phyloP scores from a whole-genome alignment of 305 asterid species.

The Fraxinus nigra region DNA sequence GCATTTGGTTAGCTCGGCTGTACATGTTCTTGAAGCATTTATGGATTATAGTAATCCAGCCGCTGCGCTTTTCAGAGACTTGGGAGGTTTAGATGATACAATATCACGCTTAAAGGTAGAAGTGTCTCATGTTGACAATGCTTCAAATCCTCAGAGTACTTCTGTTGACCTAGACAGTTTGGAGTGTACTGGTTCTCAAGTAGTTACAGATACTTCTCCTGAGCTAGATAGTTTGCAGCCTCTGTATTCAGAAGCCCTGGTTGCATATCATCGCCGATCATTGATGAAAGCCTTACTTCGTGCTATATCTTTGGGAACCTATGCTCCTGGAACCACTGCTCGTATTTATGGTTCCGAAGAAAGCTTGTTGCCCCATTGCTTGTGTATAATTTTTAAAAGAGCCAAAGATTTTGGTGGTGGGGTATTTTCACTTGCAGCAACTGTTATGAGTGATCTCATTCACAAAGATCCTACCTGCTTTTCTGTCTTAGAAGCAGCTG shows the following conservation, averaged over 20 bases:
- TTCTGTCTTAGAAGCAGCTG: constrained; percentile 85
- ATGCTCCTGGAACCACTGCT: constrained; percentile 92
- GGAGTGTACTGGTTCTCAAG: constrained; percentile 54
- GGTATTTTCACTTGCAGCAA: constrained; percentile 95
- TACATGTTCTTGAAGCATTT: constrained; percentile 97
- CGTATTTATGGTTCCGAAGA: constrained; percentile 95
- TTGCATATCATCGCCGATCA: constrained; percentile 89
- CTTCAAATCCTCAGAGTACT: constrained; percentile 53
- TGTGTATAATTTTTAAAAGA: constrained; percentile 81
- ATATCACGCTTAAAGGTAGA: constrained; percentile 88
- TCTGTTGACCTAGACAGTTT: constrained; percentile 55
- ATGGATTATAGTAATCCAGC: constrained; percentile 99
- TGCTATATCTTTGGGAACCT: constrained; percentile 96
- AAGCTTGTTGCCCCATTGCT: constrained; percentile 86
- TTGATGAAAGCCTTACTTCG: constrained; percentile 94
- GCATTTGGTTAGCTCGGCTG: constrained; percentile 96
- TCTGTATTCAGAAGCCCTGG: constrained; percentile 89
- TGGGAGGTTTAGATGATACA: constrained; percentile 99
- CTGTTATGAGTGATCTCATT: constrained; percentile 98
- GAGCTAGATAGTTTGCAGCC: constrained; percentile 67
- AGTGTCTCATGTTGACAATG: constrained; percentile 82
- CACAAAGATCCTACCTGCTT: constrained; percentile 99
- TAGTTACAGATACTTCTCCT: constrained; percentile 44
- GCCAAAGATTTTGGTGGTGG: constrained; percentile 99
- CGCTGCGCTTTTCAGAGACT: constrained; percentile 97